Base-by-base conservation (phyloP, 2,329 filamentous ascomycete species). In the Pyricularia sp. region DNA sequence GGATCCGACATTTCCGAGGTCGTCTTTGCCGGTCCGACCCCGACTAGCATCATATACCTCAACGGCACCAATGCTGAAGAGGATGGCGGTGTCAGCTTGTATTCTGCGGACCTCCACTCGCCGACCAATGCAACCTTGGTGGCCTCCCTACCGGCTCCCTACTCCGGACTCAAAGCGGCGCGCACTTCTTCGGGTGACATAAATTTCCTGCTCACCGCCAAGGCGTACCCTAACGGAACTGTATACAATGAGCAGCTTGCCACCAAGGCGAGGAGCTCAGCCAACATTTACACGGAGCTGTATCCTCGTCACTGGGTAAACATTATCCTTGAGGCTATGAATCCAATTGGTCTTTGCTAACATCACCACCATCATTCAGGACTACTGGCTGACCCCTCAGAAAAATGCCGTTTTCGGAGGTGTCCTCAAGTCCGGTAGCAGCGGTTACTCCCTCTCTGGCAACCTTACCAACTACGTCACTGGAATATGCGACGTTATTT, bases 401-500 rank as follows among this genome's bases (percentile, higher is more conserved):
- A 83, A 80, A 68, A 84, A 86, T 66, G 78, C 82, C 30, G 77
- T 88, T 53, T 88, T 84, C 73, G 82, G 85, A 1, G 84, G 83
- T 55, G 79, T 79, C n/a, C 70, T 88, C 35, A 75, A 72, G 65
- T 65, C 62, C 9, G 63, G 64, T 33, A 24, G 26, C 24, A 30
- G 28, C 24, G 71, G 70, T 63, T 55, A 55, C 31, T 49, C 66
- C 6, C 69, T 74, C 62, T 68, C 70, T 28, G 73, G 73, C 28
- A 68, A 69, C 49, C 70, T 75, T 44, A 73, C 70, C 62, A 75
- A 75, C 68, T 75, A 74, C 62, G 73, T 75, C 24, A 73, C 71
- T 1, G 73, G 73, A 3, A 74, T 74, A 62, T 70, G 70, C 65
- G 71, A 73, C 60, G 71, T 74, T 19, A 73, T 70, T 4, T 71